Conservation (phyloP, 73 alveolate genomes). For the Tetrahymena elliotti region DNA sequence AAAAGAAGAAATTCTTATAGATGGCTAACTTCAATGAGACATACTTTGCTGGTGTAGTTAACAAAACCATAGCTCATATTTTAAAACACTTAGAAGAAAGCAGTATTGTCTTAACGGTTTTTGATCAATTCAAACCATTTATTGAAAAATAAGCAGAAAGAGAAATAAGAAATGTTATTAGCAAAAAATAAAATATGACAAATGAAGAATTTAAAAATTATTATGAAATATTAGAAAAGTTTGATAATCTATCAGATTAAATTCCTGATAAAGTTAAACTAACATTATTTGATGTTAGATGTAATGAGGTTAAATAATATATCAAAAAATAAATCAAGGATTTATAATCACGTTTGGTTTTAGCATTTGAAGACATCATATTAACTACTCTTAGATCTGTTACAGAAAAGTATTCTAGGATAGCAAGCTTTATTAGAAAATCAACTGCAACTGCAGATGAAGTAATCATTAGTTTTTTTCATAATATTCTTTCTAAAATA, state of each 20-base stretch:
- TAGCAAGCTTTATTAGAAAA: constrained; percentile 15
- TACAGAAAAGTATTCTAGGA: constrained; percentile 9
- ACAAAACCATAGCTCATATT: constrained; percentile 6
- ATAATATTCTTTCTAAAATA: not conserved
- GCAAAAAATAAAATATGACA: not conserved
- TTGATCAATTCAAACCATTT: constrained; percentile 12
- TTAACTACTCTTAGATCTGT: constrained; percentile 4
- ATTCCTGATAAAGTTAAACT: not conserved
- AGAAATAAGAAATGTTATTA: constrained; percentile 12
- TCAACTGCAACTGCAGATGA: constrained; percentile 32
- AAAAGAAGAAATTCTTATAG: constrained; percentile 13
- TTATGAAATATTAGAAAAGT: constrained; percentile 12
- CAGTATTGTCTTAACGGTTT: not conserved
- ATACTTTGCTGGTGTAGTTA: constrained; percentile 1
- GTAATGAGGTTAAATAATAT: not conserved
- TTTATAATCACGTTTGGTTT: not conserved
- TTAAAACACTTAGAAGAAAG: constrained; percentile 8
- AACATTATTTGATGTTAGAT: constrained; percentile 17
- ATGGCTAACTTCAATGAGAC: constrained; percentile 16
- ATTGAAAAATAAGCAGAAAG: constrained; percentile 13
- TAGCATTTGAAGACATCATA: constrained; percentile 14
- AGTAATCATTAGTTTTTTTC: not conserved
- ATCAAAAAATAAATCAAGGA: constrained; percentile 12
- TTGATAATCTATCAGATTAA: constrained; percentile 1
- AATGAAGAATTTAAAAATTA: constrained; percentile 24